Evolutionary conservation across 768 basidiomycete species (phyloP), one percentile per base, ranked within the genome.

Genomic region (Hirschioporus abietinus): DNA sequence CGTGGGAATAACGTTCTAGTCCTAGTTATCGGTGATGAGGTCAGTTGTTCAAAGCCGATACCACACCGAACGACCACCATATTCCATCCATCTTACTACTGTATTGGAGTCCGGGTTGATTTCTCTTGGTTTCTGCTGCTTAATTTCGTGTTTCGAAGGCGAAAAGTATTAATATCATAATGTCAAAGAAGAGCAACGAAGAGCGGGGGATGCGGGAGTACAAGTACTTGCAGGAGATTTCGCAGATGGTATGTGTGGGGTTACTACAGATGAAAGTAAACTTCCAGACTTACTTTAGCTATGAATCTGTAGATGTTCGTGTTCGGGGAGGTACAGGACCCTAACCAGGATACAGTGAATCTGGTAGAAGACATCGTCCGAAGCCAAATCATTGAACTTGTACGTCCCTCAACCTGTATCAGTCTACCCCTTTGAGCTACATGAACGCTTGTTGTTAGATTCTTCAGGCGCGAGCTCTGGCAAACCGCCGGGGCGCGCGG

Each of bases 331-430:
- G 92, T 96, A 2, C 92, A 95, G 74, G 94, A 96, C 66, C 93
- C 95, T 1, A 86, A 88, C 65, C 82, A 83, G 17, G 94, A 94
- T 65, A 95, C 96, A 0, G 91, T 95, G 17, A 92, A 92, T 72
- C 85, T 95, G 35, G 92, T 99, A n/a, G 95, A 98, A 76, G 95
- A 99, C 73, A 93, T 96, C 63, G 92, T 96, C 23, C 85, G 92
- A 42, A 84, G 91, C 64, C 95, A 98, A 70, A 83, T 99, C 60
- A 91, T 95, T 65, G 95, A 97, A 76, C 86, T 97, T 64, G 95
- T 95, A 66, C 84, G 69, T 18, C 52, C n/a, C 23, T 65, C 25
- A 8, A n/a, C 57, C 63, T 64, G 57, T 35, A 35, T 3, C 30
- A 30, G 30, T 30, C 30, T 3, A 30, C 23, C 60, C 2, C 67